phyloP scores from a whole-genome alignment of 257 asterid genomes.

The Buddleja alternifolia region DNA sequence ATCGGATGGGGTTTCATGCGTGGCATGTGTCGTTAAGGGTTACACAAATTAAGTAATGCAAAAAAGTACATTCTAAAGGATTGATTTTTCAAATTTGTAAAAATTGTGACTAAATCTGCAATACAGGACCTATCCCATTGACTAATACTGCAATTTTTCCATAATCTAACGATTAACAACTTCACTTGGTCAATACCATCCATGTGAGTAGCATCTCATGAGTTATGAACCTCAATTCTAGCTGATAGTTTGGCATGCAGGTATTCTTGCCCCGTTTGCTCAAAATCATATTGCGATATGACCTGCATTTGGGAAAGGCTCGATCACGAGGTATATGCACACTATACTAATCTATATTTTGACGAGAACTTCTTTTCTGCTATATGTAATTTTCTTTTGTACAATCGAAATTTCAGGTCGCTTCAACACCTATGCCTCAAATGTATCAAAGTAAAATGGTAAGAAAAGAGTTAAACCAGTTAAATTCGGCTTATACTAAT shows the following conservation, averaged over 20 bases:
- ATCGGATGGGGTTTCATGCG: no score
- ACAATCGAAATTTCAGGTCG: slow-evolving; percentile 46
- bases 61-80: no score
- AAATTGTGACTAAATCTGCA: no score
- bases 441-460: slow-evolving; percentile 62
- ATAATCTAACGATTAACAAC: no score
- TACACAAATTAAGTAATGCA: no score
- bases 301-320: slow-evolving; percentile 59
- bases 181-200: no score
- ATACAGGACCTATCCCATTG: no score
- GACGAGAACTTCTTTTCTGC: background rate
- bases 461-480: slow-evolving; percentile 6
- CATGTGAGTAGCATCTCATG: no score
- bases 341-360: background rate
- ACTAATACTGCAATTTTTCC: no score
- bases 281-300: slow-evolving; percentile 72
- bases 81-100: no score
- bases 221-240: no score
- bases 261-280: slow-evolving; percentile 73
- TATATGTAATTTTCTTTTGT: background rate
- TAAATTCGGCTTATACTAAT: background rate
- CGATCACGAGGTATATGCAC: slow-evolving; percentile 53
- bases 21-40: no score
- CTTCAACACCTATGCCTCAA: slow-evolving; percentile 61
- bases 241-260: slow-evolving; percentile 36